Evolutionary conservation across 1,284 basidiomycete genomes (phyloP).

Genomic region (Hemileia vastatrix): DNA sequence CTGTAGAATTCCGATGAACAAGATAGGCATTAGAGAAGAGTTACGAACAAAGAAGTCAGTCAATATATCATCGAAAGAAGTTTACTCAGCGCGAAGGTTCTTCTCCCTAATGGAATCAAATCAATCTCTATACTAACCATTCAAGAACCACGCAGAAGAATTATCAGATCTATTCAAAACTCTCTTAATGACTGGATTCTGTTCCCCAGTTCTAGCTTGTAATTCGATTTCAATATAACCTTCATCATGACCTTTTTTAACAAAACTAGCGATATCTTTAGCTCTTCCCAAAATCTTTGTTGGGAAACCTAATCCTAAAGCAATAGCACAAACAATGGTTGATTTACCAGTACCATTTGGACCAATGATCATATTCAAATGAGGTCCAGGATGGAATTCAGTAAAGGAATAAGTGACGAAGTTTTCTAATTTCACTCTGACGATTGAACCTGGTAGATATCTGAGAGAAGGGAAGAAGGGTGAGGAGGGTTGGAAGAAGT

Average conservation of each 20-base stretch:
- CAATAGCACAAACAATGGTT: slow-evolving; percentile 90
- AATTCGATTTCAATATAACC: slow-evolving; percentile 87
- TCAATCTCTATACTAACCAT: slow-evolving; percentile 33
- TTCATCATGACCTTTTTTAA: slow-evolving; percentile 67
- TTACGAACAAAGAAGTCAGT: not conserved
- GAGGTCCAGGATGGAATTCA: slow-evolving; percentile 79
- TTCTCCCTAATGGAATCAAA: no score
- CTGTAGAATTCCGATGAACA: slow-evolving; percentile 55
- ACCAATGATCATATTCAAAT: slow-evolving; percentile 87
- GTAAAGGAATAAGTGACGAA: slow-evolving; percentile 94
- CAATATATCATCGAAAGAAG: no score
- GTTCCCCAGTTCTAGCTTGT: slow-evolving; percentile 62
- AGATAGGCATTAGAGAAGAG: slow-evolving; percentile 29
- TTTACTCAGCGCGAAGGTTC: no score
- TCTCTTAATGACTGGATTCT: slow-evolving; percentile 64
- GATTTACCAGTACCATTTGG: slow-evolving; percentile 80
- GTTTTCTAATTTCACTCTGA: slow-evolving; percentile 73
- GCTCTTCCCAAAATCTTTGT: slow-evolving; percentile 79
- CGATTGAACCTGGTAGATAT: slow-evolving; percentile 83
- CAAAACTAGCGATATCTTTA: slow-evolving; percentile 67
- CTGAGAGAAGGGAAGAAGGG: slow-evolving; percentile 48
- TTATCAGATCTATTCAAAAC: slow-evolving; percentile 51
- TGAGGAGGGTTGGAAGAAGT: no score
- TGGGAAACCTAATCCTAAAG: slow-evolving; percentile 86
- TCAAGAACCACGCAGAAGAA: slow-evolving; percentile 51